A percentile compares a stretch with the other conserved stretches of the same genome.
phyloP scores from a whole-genome alignment of 116 monocot species.

The Dioscorea cayenensis region DNA sequence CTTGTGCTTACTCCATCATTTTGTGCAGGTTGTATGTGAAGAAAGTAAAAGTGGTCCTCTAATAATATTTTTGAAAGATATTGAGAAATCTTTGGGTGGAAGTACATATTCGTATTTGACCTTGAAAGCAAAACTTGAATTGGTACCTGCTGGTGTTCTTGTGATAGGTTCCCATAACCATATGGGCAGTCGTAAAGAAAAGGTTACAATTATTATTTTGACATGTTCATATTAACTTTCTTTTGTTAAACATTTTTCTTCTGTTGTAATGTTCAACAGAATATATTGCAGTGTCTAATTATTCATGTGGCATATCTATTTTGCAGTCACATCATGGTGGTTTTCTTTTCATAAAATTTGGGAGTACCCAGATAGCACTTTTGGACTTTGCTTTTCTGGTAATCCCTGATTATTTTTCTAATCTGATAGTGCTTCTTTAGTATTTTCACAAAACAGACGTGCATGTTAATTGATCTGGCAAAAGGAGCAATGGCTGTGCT shows the following conservation, averaged over 20 bases:
- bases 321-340: constrained; percentile 96
- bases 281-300: constrained; percentile 66
- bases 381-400: constrained; percentile 98
- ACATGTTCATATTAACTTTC: background rate
- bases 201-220: too few species aligned
- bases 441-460: background rate
- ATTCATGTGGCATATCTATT: constrained; percentile 43
- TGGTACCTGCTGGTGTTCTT: too few species aligned
- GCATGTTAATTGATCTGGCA: background rate
- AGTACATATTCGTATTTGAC: too few species aligned
- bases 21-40: constrained; percentile 52
- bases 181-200: too few species aligned
- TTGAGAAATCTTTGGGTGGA: too few species aligned
- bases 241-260: constrained; percentile 8
- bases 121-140: too few species aligned
- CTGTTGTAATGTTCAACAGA: constrained; percentile 27
- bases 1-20: background rate
- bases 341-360: constrained; percentile 97
- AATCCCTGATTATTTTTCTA: constrained; percentile 1
- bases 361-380: constrained; percentile 86
- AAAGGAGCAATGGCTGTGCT: background rate
- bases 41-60: too few species aligned
- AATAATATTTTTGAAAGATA: too few species aligned
- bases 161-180: too few species aligned
- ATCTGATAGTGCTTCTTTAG: background rate